phyloP scores from a whole-genome alignment of 129 eudicot genomes.

The Centaurea solstitialis region DNA sequence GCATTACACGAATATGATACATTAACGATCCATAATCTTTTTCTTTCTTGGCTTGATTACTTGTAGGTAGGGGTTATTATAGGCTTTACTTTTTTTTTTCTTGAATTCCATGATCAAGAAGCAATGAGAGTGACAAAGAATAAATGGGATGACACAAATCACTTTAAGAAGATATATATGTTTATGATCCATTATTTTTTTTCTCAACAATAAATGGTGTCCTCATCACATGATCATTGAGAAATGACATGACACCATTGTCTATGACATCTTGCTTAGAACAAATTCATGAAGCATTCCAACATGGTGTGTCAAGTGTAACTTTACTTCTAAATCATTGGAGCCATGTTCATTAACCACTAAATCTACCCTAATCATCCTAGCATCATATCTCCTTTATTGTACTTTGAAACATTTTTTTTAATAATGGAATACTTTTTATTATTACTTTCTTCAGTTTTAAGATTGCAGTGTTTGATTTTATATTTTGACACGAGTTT shows the following conservation, averaged over 20 bases:
- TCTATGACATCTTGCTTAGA: conserved; percentile 22
- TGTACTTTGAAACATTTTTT: conserved; percentile 21
- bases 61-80: conserved; percentile 15
- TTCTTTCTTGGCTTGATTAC: conserved; percentile 13
- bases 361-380: conserved; percentile 30
- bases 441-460: neutral
- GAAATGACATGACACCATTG: conserved; percentile 40
- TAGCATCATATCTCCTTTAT: conserved; percentile 21
- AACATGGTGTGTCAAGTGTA: conserved; percentile 29
- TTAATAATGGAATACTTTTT: neutral
- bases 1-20: neutral
- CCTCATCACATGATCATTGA: conserved; percentile 38
- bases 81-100: conserved; percentile 22
- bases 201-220: conserved; percentile 23
- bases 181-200: conserved; percentile 30
- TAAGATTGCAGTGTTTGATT: neutral
- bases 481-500: neutral
- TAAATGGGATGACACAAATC: conserved; percentile 30
- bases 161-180: conserved; percentile 42
- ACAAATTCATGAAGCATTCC: conserved; percentile 27
- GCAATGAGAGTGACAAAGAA: conserved; percentile 30
- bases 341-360: conserved; percentile 33
- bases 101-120: conserved; percentile 29
- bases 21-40: neutral
- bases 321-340: conserved; percentile 21